Percentiles rank a stretch among this genome's conserved stretches.
phyloP scores from a whole-genome alignment of 2,329 filamentous ascomycete species.

The Talaromyces pinophilus region DNA sequence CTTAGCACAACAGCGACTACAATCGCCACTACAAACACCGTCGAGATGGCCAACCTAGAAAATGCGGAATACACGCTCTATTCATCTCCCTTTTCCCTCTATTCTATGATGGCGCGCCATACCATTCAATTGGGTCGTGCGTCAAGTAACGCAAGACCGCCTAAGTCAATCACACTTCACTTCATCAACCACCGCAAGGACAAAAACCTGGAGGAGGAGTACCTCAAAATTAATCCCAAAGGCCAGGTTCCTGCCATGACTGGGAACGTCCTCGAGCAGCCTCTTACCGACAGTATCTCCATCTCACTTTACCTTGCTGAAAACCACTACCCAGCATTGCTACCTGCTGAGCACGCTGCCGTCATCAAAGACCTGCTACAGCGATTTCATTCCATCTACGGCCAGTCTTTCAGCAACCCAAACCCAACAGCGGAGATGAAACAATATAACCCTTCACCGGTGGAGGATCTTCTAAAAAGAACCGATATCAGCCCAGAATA shows the following conservation, averaged over 20 bases:
- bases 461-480: constrained; percentile 16
- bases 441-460: constrained; percentile 18
- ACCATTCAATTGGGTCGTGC: constrained; percentile 14
- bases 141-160: constrained; percentile 1
- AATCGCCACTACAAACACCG: neutral
- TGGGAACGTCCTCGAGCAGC: constrained; percentile 14
- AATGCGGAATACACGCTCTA: constrained; percentile 21
- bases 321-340: constrained; percentile 14
- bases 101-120: constrained; percentile 20
- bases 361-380: constrained; percentile 14
- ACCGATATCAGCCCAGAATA: constrained; percentile 22
- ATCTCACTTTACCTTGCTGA: constrained; percentile 19
- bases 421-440: constrained; percentile 15
- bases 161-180: neutral
- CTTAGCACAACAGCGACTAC: neutral
- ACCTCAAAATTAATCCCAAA: constrained; percentile 18
- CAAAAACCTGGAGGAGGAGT: constrained; percentile 10
- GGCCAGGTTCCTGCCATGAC: constrained; percentile 20
- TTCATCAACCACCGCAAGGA: constrained; percentile 9
- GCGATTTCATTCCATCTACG: constrained; percentile 18
- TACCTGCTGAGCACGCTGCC: constrained; percentile 3
- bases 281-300: constrained; percentile 17
- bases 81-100: constrained; percentile 18
- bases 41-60: constrained; percentile 1
- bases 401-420: constrained; percentile 17